Evolutionary conservation across 2,329 filamentous ascomycete species (phyloP).

Genomic region (Penicillium fuscoglaucum): DNA sequence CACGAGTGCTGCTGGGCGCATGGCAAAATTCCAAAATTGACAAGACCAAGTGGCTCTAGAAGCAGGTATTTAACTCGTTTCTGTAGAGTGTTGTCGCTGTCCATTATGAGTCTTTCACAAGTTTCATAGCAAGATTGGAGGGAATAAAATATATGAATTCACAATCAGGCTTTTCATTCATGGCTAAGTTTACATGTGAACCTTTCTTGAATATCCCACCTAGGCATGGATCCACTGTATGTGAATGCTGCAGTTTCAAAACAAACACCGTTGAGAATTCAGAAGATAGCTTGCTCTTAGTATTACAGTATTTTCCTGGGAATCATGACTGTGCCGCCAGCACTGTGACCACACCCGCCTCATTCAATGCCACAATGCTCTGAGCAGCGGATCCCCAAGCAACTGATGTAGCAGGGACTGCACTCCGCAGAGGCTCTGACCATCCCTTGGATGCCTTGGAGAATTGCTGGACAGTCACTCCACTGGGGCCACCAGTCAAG

Average conservation of each 20-base stretch:
- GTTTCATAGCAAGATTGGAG: background rate
- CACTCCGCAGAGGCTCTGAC: conserved; percentile 80
- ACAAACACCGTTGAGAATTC: conserved; percentile 21
- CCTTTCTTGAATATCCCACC: background rate
- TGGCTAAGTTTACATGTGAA: background rate
- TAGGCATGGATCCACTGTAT: background rate
- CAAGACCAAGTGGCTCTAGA: background rate
- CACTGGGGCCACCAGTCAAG: conserved; percentile 74
- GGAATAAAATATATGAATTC: background rate
- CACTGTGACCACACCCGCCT: conserved; percentile 72
- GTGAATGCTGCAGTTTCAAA: conserved; percentile 14
- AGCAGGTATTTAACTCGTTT: background rate
- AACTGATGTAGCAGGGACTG: conserved; percentile 69
- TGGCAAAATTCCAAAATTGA: background rate
- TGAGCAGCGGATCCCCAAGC: conserved; percentile 76
- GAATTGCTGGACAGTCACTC: conserved; percentile 86
- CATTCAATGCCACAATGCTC: conserved; percentile 72
- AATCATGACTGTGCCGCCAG: conserved; percentile 58
- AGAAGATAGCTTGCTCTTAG: conserved; percentile 25
- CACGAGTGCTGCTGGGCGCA: background rate
- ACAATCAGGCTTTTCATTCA: background rate
- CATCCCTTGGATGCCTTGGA: conserved; percentile 82
- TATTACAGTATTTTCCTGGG: conserved; percentile 24
- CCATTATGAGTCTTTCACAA: no score
- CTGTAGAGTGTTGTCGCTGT: background rate